Base-by-base conservation (phyloP, 1,139 yeast species). In the Torulaspora pretoriensis region DNA sequence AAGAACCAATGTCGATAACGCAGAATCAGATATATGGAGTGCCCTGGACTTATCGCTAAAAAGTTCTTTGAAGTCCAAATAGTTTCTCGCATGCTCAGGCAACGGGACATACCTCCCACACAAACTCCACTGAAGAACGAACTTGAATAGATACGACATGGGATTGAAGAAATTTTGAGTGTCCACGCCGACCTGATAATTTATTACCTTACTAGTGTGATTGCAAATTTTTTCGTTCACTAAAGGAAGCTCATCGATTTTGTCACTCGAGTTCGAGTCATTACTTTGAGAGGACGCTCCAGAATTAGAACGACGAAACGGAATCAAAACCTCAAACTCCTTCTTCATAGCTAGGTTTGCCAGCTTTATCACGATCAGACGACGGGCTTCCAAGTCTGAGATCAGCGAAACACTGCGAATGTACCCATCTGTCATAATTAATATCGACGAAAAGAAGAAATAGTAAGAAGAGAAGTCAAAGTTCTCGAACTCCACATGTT, bases 401-500 rank as follows among this genome's bases (percentile, higher is more conserved):
- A 61, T 37, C 16, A 57, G 41, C 3, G 65, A 51, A 19, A 63
- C 47, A 35, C 60, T 57, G 24, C 65, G 67, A 16, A 75, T 65
- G 38, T 78, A 72, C 42, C 76, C 79, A 2, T 85, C 79, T 9
- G 66, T 53, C 60, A 65, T 54, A 48, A 81, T 86, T 0, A 80
- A 75, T 56, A 82, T 76, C 44, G 82, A 82, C 17, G 82, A 78
- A 4, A 83, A 74, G 8, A 81, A 82, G 60, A 80, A 86, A 51
- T 83, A 80, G 26, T 89, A 87, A 0, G 86, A 78, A 0, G 92
- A 81, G 72, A 92, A 90, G 43, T 85, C 89, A 16, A 87, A 88
- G 37, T 82, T 82, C 60, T 92, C 98, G 60, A 85, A 92, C 60
- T 90, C 97, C 9, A 92, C 88, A 63, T 92, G 98, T 47, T 79